Base-by-base conservation (phyloP, 148 eudicot species). In the Heliamphora exappendiculata region DNA sequence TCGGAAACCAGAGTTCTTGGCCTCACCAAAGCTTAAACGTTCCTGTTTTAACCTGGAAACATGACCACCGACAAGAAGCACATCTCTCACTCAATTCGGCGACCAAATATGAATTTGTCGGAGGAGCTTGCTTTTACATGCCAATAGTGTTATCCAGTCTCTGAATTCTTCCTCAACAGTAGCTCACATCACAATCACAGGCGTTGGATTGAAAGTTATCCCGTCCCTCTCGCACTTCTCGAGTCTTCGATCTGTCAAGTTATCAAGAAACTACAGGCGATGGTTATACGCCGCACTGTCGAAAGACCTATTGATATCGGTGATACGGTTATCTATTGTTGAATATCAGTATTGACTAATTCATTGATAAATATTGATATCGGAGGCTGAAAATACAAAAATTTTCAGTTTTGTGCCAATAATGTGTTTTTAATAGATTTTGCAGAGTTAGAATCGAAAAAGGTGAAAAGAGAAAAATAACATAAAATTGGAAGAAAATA, bases 261-360 rank as follows among this genome's bases (percentile, higher is more conserved):
- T 95, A 79, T 92, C 98, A 50, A 90, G 87, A 83, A 92, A 95
- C 73, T 82, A n/a, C 82, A n/a, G 88, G 92, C 66, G 94, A 97
- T 90, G 79, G n/a, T n/a, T n/a, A n/a, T n/a, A n/a, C n/a, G n/a
- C n/a, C n/a, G n/a, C n/a, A n/a, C n/a, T n/a, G n/a, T n/a, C n/a
- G n/a, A n/a, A n/a, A n/a, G n/a, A n/a, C n/a, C n/a, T n/a, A n/a
- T n/a, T n/a, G n/a, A n/a, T n/a, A n/a, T n/a, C n/a, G n/a, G n/a
- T n/a, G n/a, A n/a, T n/a, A n/a, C n/a, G n/a, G n/a, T n/a, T n/a
- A n/a, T n/a, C n/a, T n/a, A n/a, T n/a, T n/a, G n/a, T n/a, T n/a
- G n/a, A n/a, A n/a, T n/a, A n/a, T n/a, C n/a, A n/a, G n/a, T n/a
- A n/a, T n/a, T n/a, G n/a, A n/a, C n/a, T n/a, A n/a, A n/a, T n/a